Conservation (phyloP, 306 rosid species). For the Medicago ruthenica region DNA sequence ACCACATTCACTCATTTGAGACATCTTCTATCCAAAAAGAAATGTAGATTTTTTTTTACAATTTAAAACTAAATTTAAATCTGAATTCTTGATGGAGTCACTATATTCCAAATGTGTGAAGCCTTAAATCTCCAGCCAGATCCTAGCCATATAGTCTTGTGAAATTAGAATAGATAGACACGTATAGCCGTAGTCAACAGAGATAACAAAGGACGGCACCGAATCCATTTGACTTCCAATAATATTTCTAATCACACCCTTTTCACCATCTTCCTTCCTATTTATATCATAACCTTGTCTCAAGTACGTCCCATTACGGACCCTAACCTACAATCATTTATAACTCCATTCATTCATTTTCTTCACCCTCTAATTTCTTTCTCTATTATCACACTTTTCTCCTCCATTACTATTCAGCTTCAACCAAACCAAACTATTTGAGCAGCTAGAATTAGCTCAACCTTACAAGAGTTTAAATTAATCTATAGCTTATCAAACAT, state of each 20-base stretch:
- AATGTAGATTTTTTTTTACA: too few relatives aligned
- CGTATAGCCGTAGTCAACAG: conserved; percentile 49
- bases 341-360: not conserved
- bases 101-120: too few relatives aligned
- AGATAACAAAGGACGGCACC: conserved; percentile 78
- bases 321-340: conserved; percentile 55
- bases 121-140: too few relatives aligned
- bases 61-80: too few relatives aligned
- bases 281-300: conserved; percentile 52
- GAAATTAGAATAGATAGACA: conserved; percentile 49
- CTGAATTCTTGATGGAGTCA: too few relatives aligned
- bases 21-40: too few relatives aligned
- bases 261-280: conserved; percentile 42
- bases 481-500: too few relatives aligned
- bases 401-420: conserved; percentile 11
- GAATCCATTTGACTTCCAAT: conserved; percentile 69
- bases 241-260: not conserved
- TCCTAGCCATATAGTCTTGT: not conserved
- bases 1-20: too few relatives aligned
- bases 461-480: too few relatives aligned
- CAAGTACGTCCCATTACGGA: conserved; percentile 47
- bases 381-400: conserved; percentile 37
- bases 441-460: conserved; percentile 3
- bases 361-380: not conserved
- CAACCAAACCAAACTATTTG: conserved; percentile 15